Evolutionary conservation across 2,329 filamentous ascomycete genomes (phyloP).

Genomic region (Pezicula carpinea): DNA sequence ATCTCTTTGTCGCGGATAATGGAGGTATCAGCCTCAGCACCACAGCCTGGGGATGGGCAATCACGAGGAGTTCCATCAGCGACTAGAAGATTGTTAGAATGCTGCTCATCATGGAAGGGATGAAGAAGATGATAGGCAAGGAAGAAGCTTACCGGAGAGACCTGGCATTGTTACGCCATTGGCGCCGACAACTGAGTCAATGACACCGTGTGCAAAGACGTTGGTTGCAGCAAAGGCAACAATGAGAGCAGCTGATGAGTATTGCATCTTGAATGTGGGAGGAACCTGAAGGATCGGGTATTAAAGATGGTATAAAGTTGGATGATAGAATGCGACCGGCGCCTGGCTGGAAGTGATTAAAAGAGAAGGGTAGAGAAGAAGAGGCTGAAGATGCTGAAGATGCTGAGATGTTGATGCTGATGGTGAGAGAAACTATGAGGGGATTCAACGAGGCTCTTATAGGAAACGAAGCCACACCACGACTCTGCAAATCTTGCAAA

Average conservation of each 20-base stretch:
- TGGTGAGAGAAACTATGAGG: constrained; percentile 13
- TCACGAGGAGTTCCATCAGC: constrained; percentile 64
- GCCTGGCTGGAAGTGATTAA: constrained; percentile 20
- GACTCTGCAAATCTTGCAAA: constrained; percentile 6
- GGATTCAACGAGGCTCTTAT: constrained; percentile 21
- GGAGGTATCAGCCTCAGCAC: constrained; percentile 65
- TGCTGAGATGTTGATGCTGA: constrained; percentile 23
- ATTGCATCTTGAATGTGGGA: constrained; percentile 39
- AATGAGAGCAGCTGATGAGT: constrained; percentile 40
- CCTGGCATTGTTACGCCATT: constrained; percentile 61
- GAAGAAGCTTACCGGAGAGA: constrained; percentile 40
- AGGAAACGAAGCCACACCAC: constrained; percentile 5
- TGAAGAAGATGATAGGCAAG: constrained; percentile 8
- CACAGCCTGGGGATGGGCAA: constrained; percentile 56
- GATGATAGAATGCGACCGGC: constrained; percentile 20
- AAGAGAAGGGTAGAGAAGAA: constrained; percentile 16
- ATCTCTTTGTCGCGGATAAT: constrained; percentile 62
- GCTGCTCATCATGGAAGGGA: constrained; percentile 6
- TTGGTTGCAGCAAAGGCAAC: constrained; percentile 39
- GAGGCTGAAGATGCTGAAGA: constrained; percentile 1
- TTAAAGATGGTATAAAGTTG: constrained; percentile 10
- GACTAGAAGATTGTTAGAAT: constrained; percentile 33
- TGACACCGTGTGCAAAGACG: constrained; percentile 53
- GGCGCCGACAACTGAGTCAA: constrained; percentile 51
- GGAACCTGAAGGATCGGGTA: constrained; percentile 9